Evolutionary conservation across 257 asterid genomes (phyloP), one percentile per base, ranked within the genome.

Genomic region (Ligustrum vulgare): DNA sequence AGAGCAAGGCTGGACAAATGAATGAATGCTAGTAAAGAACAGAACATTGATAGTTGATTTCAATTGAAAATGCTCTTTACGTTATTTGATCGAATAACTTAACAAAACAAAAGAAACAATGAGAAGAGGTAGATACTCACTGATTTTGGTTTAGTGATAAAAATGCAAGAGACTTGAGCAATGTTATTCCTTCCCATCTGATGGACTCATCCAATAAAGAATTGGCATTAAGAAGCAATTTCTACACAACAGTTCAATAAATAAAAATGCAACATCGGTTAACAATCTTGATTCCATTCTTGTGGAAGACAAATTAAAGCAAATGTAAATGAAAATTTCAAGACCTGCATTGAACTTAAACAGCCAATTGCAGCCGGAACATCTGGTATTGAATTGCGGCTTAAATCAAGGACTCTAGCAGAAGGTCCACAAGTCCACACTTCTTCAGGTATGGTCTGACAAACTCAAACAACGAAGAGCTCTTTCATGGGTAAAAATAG

Each of bases 371-470:
- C 54, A 25, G 82, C 86, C 20, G 98, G 96, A 79, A 92, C 85
- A 73, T 88, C 90, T 39, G 54, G 86, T 81, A 90, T 25, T 2
- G 78, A 77, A 85, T 94, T 94, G 81, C 73, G 86, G 90, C 93
- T 88, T 68, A 88, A 77, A 81, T 94, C 97, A 68, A 94, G 94
- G 54, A 92, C 85, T 77, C 97, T 86, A 79, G 88, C 86, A 71
- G 79, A 81, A 68, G 84, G 39, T 75, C 90, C 93, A 78, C 89
- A 86, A 10, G 76, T 69, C 93, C 93, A 92, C 74, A 91, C 91
- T 78, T 94, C 97, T 47, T 81, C 97, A 70, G 98, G 97, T 79
- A 90, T 84, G 77, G 81, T 75, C 98, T 94, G 72, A 79, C 83
- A 89, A 75, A 70, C 78, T 72, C 80, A 78, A 82, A 81, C 75